These are phyloP conservation scores for Colletotrichum sp. DNA, from an alignment of 2,329 filamentous ascomycete species.

Conservation along the genomic window DNA sequence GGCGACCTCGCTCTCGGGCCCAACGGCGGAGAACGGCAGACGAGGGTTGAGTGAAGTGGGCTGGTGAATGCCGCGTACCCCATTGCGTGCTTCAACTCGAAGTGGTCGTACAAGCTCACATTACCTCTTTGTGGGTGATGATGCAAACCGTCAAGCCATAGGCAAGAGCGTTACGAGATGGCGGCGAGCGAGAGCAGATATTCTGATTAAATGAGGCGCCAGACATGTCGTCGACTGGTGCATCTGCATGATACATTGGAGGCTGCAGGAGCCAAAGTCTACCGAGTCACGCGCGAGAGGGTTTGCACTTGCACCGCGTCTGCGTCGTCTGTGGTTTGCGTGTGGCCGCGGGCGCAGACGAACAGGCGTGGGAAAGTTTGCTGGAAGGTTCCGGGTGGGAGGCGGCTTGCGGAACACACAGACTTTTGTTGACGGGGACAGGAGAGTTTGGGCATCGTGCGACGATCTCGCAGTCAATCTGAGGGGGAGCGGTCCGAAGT, in stretches of 20 bases:
- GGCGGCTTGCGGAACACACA: background rate
- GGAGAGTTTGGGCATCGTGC: background rate
- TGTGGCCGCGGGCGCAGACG: background rate
- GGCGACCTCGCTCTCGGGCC: background rate
- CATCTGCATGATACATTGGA: background rate
- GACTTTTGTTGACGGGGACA: background rate
- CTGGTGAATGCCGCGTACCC: background rate
- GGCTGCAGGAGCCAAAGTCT: constrained; percentile 6
- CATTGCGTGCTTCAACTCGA: background rate
- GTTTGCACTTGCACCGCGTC: background rate
- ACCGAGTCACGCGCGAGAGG: constrained; percentile 8
- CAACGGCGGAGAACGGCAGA: constrained; percentile 1
- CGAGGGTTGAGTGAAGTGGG: background rate
- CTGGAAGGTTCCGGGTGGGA: constrained; percentile 2
- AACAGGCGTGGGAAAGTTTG: background rate
- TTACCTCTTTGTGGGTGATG: background rate
- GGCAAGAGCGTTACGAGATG: background rate
- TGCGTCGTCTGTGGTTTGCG: background rate
- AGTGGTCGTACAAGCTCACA: background rate
- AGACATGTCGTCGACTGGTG: background rate
- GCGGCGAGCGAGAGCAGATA: background rate
- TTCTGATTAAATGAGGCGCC: background rate
- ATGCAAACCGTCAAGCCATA: background rate
- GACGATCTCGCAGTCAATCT: background rate
- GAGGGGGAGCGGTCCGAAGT: background rate